Evolutionary conservation across 345 rosid species (phyloP).

Genomic region (Eucalyptus tenuipes): DNA sequence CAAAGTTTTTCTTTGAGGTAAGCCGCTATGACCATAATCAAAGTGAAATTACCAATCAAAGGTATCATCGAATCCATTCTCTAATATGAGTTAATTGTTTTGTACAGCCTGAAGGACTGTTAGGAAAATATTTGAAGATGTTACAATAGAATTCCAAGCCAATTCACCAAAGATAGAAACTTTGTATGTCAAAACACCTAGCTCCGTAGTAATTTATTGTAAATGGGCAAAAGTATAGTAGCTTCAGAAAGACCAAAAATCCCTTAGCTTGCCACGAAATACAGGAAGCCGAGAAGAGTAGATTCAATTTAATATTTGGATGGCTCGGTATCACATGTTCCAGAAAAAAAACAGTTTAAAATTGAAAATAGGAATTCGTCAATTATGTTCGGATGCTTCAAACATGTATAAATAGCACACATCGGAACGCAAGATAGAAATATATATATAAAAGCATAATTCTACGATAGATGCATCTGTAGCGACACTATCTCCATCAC

Average conservation of each 20-base stretch:
- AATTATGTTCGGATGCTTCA: background rate
- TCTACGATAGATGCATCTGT: background rate
- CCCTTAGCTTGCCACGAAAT: background rate
- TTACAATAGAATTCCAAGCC: background rate
- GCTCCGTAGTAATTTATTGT: background rate
- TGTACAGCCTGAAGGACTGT: background rate
- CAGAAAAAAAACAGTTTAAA: too few species aligned
- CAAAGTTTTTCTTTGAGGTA: background rate
- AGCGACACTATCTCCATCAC: background rate
- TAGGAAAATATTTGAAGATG: background rate
- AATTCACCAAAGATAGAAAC: background rate
- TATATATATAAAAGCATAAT: background rate
- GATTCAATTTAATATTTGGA: background rate
- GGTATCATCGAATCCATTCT: background rate
- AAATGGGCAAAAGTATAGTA: background rate
- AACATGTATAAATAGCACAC: background rate
- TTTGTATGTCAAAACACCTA: background rate
- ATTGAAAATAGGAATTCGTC: background rate
- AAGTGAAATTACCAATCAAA: background rate
- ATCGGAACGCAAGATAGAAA: background rate
- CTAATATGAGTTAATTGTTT: background rate
- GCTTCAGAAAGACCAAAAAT: background rate
- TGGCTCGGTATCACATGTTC: too few species aligned
- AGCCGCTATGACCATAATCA: background rate
- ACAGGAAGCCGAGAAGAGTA: background rate